These are phyloP conservation scores for Solanum hybrid DNA, from an alignment of 305 asterid species.

Conservation along the genomic window DNA sequence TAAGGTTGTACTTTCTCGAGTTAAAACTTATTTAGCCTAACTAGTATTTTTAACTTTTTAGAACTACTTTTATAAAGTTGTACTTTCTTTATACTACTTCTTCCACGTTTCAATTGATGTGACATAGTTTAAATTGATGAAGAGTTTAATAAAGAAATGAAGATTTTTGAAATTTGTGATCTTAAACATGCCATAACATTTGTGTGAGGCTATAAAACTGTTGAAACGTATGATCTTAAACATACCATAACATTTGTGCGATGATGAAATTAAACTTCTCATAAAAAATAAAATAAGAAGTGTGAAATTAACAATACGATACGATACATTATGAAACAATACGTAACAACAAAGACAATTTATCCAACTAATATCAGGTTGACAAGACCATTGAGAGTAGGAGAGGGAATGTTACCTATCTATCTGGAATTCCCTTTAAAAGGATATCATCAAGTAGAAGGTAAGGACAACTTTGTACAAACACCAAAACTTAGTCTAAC, in stretches of 20 bases:
- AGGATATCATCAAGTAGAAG: slow-evolving; percentile 41
- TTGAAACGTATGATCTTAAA: not conserved
- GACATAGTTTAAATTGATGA: not conserved
- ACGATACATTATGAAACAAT: too few species aligned
- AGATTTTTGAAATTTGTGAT: not conserved
- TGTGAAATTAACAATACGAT: too few species aligned
- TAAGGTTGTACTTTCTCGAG: not conserved
- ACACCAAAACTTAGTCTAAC: slow-evolving; percentile 35
- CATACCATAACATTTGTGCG: not conserved
- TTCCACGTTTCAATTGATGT: not conserved
- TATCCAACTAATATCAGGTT: not conserved
- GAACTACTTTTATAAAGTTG: not conserved
- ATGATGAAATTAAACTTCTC: not conserved
- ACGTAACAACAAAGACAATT: not conserved
- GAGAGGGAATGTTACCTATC: not conserved
- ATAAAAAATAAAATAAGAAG: not conserved
- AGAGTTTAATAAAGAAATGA: not conserved
- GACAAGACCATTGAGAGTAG: not conserved
- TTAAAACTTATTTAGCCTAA: not conserved
- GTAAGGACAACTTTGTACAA: slow-evolving; percentile 56
- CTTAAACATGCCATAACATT: not conserved
- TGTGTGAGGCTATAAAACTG: not conserved
- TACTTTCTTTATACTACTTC: not conserved
- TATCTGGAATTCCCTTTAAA: slow-evolving; percentile 13
- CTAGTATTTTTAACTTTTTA: not conserved